Evolutionary conservation across 352 stramenopile species (phyloP).

Genomic region (Pythium folliculosum): DNA sequence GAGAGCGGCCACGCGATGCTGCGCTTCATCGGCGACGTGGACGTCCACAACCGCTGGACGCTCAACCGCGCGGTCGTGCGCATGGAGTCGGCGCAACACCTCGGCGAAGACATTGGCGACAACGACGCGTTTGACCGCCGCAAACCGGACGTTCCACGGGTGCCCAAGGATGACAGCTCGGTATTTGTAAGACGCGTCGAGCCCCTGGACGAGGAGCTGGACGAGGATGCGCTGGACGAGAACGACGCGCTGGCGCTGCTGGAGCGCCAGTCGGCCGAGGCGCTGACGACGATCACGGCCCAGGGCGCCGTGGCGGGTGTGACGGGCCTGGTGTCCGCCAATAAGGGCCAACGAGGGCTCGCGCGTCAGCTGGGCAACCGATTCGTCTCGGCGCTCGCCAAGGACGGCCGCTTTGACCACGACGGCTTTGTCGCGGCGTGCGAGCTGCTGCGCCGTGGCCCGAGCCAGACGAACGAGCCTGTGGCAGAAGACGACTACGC

Average conservation of each 20-base stretch:
- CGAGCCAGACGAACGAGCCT: background rate
- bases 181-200: background rate
- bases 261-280: constrained; percentile 49
- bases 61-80: constrained; percentile 54
- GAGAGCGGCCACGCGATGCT: constrained; percentile 49
- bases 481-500: background rate
- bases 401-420: constrained; percentile 70
- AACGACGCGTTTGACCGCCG: constrained; percentile 19
- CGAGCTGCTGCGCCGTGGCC: constrained; percentile 35
- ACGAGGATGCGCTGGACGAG: constrained; percentile 50
- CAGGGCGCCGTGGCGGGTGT: background rate
- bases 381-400: constrained; percentile 66
- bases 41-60: constrained; percentile 60
- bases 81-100: constrained; percentile 57
- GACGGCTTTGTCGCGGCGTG: constrained; percentile 43
- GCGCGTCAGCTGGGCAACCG: constrained; percentile 32
- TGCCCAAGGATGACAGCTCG: background rate
- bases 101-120: constrained; percentile 26
- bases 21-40: constrained; percentile 61
- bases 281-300: constrained; percentile 16
- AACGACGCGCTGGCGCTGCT: constrained; percentile 60
- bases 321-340: background rate
- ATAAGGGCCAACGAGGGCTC: constrained; percentile 12
- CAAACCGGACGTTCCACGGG: no score
- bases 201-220: background rate